Evolutionary conservation across 345 rosid genomes (phyloP).

Genomic region (Aegle marmelos): DNA sequence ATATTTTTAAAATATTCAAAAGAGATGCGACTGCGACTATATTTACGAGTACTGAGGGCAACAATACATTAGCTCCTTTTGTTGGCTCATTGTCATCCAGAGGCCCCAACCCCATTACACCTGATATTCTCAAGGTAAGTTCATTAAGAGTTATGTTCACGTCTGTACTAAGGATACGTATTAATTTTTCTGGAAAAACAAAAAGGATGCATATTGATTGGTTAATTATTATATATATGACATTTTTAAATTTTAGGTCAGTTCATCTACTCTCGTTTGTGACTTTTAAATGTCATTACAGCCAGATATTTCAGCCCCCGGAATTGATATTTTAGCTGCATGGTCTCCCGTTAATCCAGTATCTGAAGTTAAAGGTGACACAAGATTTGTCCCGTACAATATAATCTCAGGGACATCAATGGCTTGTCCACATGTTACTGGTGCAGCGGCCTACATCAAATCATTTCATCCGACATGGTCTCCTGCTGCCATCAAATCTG

Average conservation of each 20-base stretch:
- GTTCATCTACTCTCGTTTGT: not conserved
- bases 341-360: slow-evolving; percentile 26
- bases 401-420: slow-evolving; percentile 51
- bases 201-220: not conserved
- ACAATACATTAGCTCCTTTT: slow-evolving; percentile 20
- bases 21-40: slow-evolving; percentile 33
- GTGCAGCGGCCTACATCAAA: slow-evolving; percentile 44
- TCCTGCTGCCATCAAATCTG: slow-evolving; percentile 37
- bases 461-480: slow-evolving; percentile 39
- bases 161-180: not conserved
- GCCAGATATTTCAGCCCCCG: slow-evolving; percentile 64
- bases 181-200: not conserved
- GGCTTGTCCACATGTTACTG: slow-evolving; percentile 59
- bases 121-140: slow-evolving; percentile 47
- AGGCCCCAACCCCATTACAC: slow-evolving; percentile 47
- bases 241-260: too few relatives aligned
- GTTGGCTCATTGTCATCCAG: slow-evolving; percentile 47
- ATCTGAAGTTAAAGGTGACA: slow-evolving; percentile 11
- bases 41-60: slow-evolving; percentile 13
- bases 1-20: too few relatives aligned
- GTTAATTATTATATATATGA: not conserved
- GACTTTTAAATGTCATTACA: slow-evolving; percentile 14
- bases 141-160: not conserved
- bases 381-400: slow-evolving; percentile 33
- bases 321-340: slow-evolving; percentile 54